A percentile compares a stretch with the other conserved stretches of the same genome.
Conservation (phyloP, 192 early-diverging fungal genomes). For the Backusella westeae region DNA sequence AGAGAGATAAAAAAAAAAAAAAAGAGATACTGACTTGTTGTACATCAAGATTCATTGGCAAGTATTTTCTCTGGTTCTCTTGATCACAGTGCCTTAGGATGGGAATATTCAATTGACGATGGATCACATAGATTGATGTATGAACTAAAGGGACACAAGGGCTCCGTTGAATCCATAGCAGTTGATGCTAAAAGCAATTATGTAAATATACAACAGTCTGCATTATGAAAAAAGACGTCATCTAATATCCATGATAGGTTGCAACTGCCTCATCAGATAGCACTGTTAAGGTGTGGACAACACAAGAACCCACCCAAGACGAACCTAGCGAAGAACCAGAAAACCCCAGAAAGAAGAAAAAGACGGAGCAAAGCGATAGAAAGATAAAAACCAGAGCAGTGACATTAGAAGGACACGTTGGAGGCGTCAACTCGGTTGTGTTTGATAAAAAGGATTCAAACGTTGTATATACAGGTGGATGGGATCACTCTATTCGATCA, state of each 20-base stretch:
- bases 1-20: neutral
- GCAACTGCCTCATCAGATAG: conserved; percentile 77
- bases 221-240: neutral
- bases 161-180: conserved; percentile 72
- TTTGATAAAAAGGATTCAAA: conserved; percentile 64
- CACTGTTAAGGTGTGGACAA: conserved; percentile 79
- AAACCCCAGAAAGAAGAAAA: conserved; percentile 45
- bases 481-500: conserved; percentile 88
- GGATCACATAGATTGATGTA: conserved; percentile 54
- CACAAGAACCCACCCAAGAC: conserved; percentile 46
- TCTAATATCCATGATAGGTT: conserved; percentile 37
- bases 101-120: conserved; percentile 50
- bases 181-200: conserved; percentile 51
- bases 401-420: conserved; percentile 69
- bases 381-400: conserved; percentile 42
- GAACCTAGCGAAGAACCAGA: conserved; percentile 37
- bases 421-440: conserved; percentile 68
- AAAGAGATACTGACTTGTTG: neutral
- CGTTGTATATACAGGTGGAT: conserved; percentile 81
- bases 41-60: conserved; percentile 38
- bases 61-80: conserved; percentile 58
- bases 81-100: conserved; percentile 66
- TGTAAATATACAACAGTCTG: conserved; percentile 12
- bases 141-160: conserved; percentile 79
- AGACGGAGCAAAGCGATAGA: conserved; percentile 43